Evolutionary conservation across 2,329 filamentous ascomycete genomes (phyloP).

Genomic region (Lachnellula suecica): DNA sequence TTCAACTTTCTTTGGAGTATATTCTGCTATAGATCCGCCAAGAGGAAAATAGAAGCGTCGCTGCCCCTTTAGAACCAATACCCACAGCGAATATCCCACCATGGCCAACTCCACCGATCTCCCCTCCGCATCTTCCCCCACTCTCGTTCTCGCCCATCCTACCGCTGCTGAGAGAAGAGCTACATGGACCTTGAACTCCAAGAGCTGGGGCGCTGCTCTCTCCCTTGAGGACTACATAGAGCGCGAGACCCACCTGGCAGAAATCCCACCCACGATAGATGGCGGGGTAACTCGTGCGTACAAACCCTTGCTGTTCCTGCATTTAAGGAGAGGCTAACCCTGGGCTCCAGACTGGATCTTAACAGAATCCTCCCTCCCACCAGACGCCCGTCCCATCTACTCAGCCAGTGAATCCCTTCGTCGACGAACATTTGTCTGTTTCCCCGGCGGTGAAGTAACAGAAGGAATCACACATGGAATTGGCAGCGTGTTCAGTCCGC

Average conservation of each 20-base stretch:
- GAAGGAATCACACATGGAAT: conserved; percentile 71
- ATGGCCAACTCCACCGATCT: conserved; percentile 14
- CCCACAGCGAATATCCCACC: neutral
- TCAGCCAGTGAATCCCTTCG: conserved; percentile 64
- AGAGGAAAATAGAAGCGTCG: no score
- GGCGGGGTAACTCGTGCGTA: conserved; percentile 46
- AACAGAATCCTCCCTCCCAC: conserved; percentile 42
- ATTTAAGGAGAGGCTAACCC: neutral
- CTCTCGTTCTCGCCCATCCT: conserved; percentile 53
- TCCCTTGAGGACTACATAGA: conserved; percentile 54
- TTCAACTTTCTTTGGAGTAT: neutral
- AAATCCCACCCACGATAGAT: conserved; percentile 55
- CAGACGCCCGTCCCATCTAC: conserved; percentile 51
- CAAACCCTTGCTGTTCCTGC: neutral
- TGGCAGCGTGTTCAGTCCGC: conserved; percentile 75
- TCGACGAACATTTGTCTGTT: conserved; percentile 54
- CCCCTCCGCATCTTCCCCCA: conserved; percentile 28
- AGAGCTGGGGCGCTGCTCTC: conserved; percentile 59
- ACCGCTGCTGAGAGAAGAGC: conserved; percentile 52
- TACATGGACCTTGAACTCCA: conserved; percentile 56
- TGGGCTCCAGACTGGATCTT: conserved; percentile 55
- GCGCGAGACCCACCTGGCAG: conserved; percentile 57
- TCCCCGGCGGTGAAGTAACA: conserved; percentile 37
- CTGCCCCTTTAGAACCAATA: no score
- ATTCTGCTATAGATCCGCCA: no score